Conservation (phyloP, 2,329 filamentous ascomycete genomes). For the Graphiopsis chlorocephala region DNA sequence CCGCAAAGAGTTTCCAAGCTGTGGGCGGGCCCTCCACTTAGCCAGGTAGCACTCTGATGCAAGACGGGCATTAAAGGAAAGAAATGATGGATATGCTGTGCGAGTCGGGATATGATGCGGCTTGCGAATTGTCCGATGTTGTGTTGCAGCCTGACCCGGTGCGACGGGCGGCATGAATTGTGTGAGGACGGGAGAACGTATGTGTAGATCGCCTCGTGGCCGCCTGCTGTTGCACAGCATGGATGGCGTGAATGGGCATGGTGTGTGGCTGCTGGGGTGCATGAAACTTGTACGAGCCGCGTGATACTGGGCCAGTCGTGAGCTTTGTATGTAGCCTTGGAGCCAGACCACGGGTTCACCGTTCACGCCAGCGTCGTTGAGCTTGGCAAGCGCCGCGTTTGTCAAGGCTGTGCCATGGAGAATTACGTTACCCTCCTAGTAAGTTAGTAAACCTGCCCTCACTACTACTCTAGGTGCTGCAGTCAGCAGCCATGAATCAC, state of each 20-base stretch:
- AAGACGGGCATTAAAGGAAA: not conserved
- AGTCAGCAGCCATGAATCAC: not conserved
- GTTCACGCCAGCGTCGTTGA: not conserved
- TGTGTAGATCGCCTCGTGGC: slow-evolving; percentile 8
- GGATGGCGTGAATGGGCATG: not conserved
- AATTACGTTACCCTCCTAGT: not conserved
- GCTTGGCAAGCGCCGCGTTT: not conserved
- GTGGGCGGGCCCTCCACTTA: not conserved
- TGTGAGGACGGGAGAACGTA: not conserved
- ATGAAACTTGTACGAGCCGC: not conserved
- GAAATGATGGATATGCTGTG: slow-evolving; percentile 3
- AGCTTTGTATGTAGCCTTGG: not conserved
- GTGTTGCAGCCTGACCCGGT: not conserved
- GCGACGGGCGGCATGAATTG: slow-evolving; percentile 8
- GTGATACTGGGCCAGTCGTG: not conserved
- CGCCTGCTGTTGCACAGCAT: not conserved
- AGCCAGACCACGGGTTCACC: not conserved
- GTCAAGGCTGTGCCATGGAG: not conserved
- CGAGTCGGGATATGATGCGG: slow-evolving; percentile 1
- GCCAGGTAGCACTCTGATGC: not conserved
- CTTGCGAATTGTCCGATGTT: slow-evolving; percentile 2
- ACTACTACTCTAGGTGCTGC: not conserved
- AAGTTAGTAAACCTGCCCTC: not conserved
- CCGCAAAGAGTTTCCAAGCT: not conserved
- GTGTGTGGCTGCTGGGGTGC: slow-evolving; percentile 1